A percentile compares a stretch with the other conserved stretches of the same genome.
phyloP scores from a whole-genome alignment of 2,329 filamentous ascomycete species.

The Elsinoe ampelina region DNA sequence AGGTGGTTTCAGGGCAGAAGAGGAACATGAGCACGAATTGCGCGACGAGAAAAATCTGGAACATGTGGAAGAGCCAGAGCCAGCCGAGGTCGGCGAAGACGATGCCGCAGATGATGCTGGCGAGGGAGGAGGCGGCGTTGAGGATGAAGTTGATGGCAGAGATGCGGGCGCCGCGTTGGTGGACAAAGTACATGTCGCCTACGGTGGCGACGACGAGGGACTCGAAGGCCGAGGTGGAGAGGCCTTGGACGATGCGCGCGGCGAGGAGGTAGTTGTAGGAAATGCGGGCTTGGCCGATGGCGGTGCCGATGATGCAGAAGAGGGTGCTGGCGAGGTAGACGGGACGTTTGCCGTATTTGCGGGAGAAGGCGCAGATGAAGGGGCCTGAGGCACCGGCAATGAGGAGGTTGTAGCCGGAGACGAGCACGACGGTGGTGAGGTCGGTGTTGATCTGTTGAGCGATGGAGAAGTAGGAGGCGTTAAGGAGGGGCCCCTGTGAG shows the following conservation, averaged over 20 bases:
- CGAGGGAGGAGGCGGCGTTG: conserved; percentile 22
- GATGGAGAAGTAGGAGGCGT: conserved; percentile 19
- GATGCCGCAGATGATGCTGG: conserved; percentile 20
- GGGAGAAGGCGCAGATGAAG: conserved; percentile 17
- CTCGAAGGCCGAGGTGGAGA: conserved; percentile 19
- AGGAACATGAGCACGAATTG: conserved; percentile 25
- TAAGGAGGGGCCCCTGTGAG: conserved; percentile 27
- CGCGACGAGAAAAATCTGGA: conserved; percentile 20
- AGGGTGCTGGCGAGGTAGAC: conserved; percentile 18
- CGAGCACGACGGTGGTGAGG: conserved; percentile 16
- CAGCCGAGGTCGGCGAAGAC: conserved; percentile 18
- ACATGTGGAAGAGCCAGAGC: conserved; percentile 23
- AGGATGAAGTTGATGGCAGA: conserved; percentile 22
- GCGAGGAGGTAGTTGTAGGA: conserved; percentile 19
- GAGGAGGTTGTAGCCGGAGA: conserved; percentile 19
- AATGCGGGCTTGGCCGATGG: conserved; percentile 16
- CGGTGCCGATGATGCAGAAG: conserved; percentile 19
- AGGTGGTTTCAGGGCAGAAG: conserved; percentile 24
- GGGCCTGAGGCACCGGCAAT: conserved; percentile 16
- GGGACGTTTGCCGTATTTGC: conserved; percentile 21
- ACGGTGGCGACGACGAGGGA: conserved; percentile 19
- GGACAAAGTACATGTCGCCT: conserved; percentile 22
- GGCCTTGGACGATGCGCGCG: conserved; percentile 19
- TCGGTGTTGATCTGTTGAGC: conserved; percentile 8
- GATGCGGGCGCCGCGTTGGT: conserved; percentile 20